Evolutionary conservation across 2,329 filamentous ascomycete species (phyloP).

Genomic region (Acrocalymma vagum): DNA sequence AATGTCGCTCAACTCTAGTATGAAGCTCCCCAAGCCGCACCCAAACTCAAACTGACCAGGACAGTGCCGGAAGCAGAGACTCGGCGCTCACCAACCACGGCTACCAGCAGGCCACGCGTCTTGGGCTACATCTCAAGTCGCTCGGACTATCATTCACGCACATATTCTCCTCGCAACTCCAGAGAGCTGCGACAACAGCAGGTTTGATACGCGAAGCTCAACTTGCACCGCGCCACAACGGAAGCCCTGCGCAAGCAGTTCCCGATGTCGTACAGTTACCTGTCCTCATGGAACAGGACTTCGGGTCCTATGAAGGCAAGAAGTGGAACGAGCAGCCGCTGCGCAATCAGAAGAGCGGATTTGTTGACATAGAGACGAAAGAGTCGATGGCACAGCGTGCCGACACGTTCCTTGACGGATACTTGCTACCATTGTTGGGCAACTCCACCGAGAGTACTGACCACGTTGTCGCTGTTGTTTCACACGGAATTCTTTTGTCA

Average conservation of each 20-base stretch:
- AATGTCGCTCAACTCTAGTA: constrained; percentile 83
- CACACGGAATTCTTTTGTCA: constrained; percentile 83
- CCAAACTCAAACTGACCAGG: constrained; percentile 30
- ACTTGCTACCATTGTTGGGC: constrained; percentile 67
- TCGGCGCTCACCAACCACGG: constrained; percentile 84
- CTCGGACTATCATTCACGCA: constrained; percentile 71
- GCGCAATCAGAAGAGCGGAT: constrained; percentile 53
- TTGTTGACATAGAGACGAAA: constrained; percentile 71
- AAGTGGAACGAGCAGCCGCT: constrained; percentile 57
- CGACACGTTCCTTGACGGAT: constrained; percentile 70
- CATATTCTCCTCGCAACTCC: constrained; percentile 80
- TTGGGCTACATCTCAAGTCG: constrained; percentile 73
- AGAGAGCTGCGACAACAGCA: constrained; percentile 77
- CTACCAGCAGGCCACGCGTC: constrained; percentile 75
- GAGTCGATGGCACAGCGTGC: constrained; percentile 72
- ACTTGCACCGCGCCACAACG: constrained; percentile 9
- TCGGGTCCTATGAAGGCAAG: constrained; percentile 75
- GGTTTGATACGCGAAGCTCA: constrained; percentile 70
- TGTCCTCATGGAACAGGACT: constrained; percentile 75
- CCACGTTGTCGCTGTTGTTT: constrained; percentile 71
- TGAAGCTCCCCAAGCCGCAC: constrained; percentile 16
- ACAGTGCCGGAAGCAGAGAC: constrained; percentile 80
- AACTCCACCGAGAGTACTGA: constrained; percentile 33
- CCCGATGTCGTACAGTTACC: constrained; percentile 34
- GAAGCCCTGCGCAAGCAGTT: constrained; percentile 8